Percentiles rank a stretch among this genome's conserved stretches.
phyloP scores from a whole-genome alignment of 2,329 filamentous ascomycete species.

The Helotiales sp. region DNA sequence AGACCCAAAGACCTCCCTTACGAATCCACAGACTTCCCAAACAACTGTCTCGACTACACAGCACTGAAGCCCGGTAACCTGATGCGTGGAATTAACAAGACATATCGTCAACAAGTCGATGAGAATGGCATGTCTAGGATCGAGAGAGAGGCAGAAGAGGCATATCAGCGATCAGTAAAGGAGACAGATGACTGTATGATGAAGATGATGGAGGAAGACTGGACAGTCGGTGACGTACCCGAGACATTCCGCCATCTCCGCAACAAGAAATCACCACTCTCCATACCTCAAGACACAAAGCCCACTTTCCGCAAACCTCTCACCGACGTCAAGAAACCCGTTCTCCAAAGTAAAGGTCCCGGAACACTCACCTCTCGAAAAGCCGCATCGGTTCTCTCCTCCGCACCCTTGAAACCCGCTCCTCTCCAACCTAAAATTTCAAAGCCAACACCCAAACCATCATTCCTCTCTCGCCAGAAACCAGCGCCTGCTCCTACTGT shows the following conservation, averaged over 20 bases:
- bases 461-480: slow-evolving; percentile 45
- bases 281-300: slow-evolving; percentile 21
- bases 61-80: slow-evolving; percentile 63
- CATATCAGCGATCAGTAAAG: slow-evolving; percentile 47
- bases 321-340: slow-evolving; percentile 31
- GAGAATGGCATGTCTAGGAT: slow-evolving; percentile 68
- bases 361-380: slow-evolving; percentile 59
- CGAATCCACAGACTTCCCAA: slow-evolving; percentile 70
- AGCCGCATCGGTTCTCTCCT: slow-evolving; percentile 59
- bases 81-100: slow-evolving; percentile 64
- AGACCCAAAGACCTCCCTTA: slow-evolving; percentile 69
- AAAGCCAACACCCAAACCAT: slow-evolving; percentile 43
- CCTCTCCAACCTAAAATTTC: slow-evolving; percentile 39
- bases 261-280: slow-evolving; percentile 37
- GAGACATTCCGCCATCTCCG: slow-evolving; percentile 47
- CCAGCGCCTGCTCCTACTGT: slow-evolving; percentile 49
- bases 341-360: slow-evolving; percentile 44
- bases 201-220: slow-evolving; percentile 67
- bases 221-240: slow-evolving; percentile 61
- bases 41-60: slow-evolving; percentile 60
- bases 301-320: slow-evolving; percentile 1
- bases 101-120: slow-evolving; percentile 67
- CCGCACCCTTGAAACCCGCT: slow-evolving; percentile 46
- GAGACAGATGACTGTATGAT: slow-evolving; percentile 71
- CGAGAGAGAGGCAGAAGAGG: slow-evolving; percentile 64